phyloP scores from a whole-genome alignment of 495 filamentous ascomycete genomes.

The Aspergillus haitiensis region DNA sequence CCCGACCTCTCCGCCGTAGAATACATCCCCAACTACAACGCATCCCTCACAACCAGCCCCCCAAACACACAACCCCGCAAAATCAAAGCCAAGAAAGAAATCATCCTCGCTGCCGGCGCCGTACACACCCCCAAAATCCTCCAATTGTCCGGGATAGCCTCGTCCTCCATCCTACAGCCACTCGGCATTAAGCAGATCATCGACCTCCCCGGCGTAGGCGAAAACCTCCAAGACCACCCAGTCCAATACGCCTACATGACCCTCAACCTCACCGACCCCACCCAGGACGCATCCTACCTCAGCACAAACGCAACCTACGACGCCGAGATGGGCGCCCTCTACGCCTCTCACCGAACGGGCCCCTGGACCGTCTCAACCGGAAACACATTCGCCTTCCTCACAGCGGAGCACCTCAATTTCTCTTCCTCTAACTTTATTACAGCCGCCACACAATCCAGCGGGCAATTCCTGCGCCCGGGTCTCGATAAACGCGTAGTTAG shows the following conservation, averaged over 20 bases:
- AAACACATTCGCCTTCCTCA: constrained; percentile 6
- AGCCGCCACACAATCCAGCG: not conserved
- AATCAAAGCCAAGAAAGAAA: constrained; percentile 49
- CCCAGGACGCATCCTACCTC: not conserved
- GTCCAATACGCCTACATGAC: not conserved
- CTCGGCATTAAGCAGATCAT: constrained; percentile 47
- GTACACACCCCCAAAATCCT: constrained; percentile 56
- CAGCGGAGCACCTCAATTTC: constrained; percentile 3
- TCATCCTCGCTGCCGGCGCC: constrained; percentile 56
- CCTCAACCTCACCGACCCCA: constrained; percentile 5
- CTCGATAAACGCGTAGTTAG: constrained; percentile 1
- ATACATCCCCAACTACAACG: constrained; percentile 6
- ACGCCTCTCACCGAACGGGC: not conserved
- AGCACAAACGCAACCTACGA: constrained; percentile 4
- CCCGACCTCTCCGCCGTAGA: constrained; percentile 6
- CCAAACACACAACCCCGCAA: constrained; percentile 28
- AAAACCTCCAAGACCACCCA: constrained; percentile 58
- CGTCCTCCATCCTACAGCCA: constrained; percentile 34
- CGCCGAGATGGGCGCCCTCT: constrained; percentile 10
- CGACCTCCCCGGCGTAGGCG: constrained; percentile 51
- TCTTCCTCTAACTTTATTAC: not conserved
- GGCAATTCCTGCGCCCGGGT: not conserved
- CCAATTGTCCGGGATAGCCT: constrained; percentile 56
- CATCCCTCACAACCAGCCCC: not conserved
- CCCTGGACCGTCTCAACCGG: constrained; percentile 6